Conservation (phyloP, 202 grass and related monocot species). For the Cymbopogon flexuosus region DNA sequence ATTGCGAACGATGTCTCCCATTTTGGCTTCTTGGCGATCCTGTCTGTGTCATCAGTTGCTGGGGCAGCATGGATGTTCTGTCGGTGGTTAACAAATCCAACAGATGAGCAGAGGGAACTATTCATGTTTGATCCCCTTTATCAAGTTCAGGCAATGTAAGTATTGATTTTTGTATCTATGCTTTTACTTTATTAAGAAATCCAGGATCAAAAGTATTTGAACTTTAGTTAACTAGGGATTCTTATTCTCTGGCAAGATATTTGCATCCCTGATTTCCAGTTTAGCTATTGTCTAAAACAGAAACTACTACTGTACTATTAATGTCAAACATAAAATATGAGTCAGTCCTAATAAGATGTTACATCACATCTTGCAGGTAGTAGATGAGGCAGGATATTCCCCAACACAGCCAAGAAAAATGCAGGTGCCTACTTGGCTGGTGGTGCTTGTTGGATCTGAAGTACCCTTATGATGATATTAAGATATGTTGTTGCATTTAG, state of each 20-base stretch:
- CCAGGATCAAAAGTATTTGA: background rate
- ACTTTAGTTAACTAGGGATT: background rate
- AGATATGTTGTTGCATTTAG: slow-evolving; percentile 27
- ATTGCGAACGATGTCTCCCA: slow-evolving; percentile 80
- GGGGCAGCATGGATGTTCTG: slow-evolving; percentile 83
- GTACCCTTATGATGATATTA: slow-evolving; percentile 6
- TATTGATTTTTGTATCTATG: background rate
- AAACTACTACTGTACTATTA: background rate
- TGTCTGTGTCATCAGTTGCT: slow-evolving; percentile 69
- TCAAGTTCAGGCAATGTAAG: slow-evolving; percentile 45
- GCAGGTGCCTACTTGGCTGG: slow-evolving; percentile 3
- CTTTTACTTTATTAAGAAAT: slow-evolving; percentile 1
- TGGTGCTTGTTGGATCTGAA: background rate
- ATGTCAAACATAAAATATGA: background rate
- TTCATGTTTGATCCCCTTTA: slow-evolving; percentile 70
- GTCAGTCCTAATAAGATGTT: background rate
- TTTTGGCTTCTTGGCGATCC: slow-evolving; percentile 80
- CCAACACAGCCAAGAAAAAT: background rate
- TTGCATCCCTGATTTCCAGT: background rate
- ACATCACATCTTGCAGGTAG: slow-evolving; percentile 32
- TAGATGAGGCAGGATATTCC: slow-evolving; percentile 8
- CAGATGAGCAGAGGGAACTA: slow-evolving; percentile 75
- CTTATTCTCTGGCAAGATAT: background rate
- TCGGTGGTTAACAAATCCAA: slow-evolving; percentile 77
- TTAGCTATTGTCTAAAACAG: background rate